Conservation (phyloP, 768 basidiomycete genomes). For the Termitomyces sp. region DNA sequence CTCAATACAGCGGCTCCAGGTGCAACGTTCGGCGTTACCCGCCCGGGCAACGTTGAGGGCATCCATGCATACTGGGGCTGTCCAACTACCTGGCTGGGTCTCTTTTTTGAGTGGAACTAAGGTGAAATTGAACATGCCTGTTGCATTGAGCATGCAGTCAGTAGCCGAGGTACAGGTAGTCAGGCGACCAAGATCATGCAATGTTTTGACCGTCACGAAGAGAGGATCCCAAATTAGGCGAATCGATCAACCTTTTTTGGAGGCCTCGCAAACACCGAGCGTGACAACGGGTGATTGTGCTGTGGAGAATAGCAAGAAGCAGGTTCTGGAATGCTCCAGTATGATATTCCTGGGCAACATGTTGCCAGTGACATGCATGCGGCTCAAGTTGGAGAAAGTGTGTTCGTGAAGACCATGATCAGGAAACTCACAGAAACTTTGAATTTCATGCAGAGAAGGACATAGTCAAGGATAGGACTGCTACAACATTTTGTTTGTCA, state of each 20-base stretch:
- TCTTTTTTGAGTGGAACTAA: not conserved
- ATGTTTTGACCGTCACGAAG: not conserved
- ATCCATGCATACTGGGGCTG: conserved; percentile 2
- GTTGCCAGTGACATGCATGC: not conserved
- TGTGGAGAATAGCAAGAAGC: not conserved
- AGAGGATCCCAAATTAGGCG: not conserved
- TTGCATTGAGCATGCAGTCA: not conserved
- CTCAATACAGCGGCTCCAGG: not conserved
- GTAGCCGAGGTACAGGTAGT: not conserved
- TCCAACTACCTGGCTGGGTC: conserved; percentile 19
- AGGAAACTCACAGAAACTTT: not conserved
- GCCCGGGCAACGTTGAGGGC: not conserved
- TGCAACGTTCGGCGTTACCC: not conserved
- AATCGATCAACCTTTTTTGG: not conserved
- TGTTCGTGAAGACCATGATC: not conserved
- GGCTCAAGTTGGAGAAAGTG: not conserved
- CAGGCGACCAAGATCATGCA: not conserved
- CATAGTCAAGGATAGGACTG: not conserved
- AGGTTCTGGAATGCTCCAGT: not conserved
- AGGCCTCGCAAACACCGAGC: too few relatives aligned
- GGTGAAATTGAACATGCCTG: not conserved
- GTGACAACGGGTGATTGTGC: not conserved
- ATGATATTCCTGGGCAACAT: not conserved
- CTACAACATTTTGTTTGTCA: not conserved
- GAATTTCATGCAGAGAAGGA: not conserved